A percentile compares a stretch with the other conserved stretches of the same genome.
Evolutionary conservation across 495 filamentous ascomycete genomes (phyloP).

Genomic region (Talaromyces stipitatus): DNA sequence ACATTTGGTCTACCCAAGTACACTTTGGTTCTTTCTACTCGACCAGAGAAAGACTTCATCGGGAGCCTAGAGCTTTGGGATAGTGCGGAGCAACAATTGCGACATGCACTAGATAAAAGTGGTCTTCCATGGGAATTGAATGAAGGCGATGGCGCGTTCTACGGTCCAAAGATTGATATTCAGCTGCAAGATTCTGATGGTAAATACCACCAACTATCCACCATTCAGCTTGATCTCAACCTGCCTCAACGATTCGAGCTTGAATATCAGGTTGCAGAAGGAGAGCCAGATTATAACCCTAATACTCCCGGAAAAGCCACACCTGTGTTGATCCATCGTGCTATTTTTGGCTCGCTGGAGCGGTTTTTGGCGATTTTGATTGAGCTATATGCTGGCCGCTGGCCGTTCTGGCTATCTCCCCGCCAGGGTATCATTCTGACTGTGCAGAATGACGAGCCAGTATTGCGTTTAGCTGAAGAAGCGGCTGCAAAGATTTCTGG

Average conservation of each 20-base stretch:
- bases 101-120: slow-evolving; percentile 56
- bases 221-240: slow-evolving; percentile 91
- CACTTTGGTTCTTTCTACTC: slow-evolving; percentile 71
- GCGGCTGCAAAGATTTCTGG: slow-evolving; percentile 29
- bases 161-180: slow-evolving; percentile 92
- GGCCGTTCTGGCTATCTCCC: slow-evolving; percentile 91
- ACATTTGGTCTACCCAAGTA: slow-evolving; percentile 69
- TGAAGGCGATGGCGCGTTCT: slow-evolving; percentile 85
- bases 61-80: slow-evolving; percentile 77
- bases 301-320: slow-evolving; percentile 57
- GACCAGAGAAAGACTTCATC: slow-evolving; percentile 69
- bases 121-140: slow-evolving; percentile 63
- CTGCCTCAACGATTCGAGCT: slow-evolving; percentile 76
- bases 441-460: slow-evolving; percentile 54
- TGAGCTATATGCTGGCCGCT: slow-evolving; percentile 73
- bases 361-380: slow-evolving; percentile 81
- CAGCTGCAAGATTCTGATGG: slow-evolving; percentile 75
- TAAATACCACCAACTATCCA: slow-evolving; percentile 87
- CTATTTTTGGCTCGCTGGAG: slow-evolving; percentile 81
- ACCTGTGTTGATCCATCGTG: slow-evolving; percentile 83
- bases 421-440: slow-evolving; percentile 73
- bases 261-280: slow-evolving; percentile 52
- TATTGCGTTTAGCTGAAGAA: slow-evolving; percentile 49
- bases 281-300: slow-evolving; percentile 59
- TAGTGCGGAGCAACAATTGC: slow-evolving; percentile 66